Evolutionary conservation across 495 filamentous ascomycete genomes (phyloP).

Genomic region (Daldinia childiae): DNA sequence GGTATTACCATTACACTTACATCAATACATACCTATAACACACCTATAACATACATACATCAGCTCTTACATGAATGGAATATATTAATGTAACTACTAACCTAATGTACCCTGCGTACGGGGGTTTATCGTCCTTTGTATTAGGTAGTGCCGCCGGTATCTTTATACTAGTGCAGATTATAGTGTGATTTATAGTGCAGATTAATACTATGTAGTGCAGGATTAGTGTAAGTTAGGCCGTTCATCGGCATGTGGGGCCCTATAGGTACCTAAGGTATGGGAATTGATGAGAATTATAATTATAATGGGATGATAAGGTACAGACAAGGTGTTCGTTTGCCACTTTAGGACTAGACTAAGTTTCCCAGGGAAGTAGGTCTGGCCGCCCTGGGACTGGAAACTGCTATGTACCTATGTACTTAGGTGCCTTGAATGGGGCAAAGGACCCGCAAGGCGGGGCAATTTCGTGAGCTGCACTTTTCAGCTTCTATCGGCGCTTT

Average conservation of each 20-base stretch:
- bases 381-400: conserved; percentile 30
- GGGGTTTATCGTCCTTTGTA: background rate
- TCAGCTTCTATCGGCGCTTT: conserved; percentile 44
- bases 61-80: too few relatives aligned
- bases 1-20: conserved; percentile 13
- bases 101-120: too few relatives aligned
- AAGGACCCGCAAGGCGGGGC: conserved; percentile 29
- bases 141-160: conserved; percentile 3
- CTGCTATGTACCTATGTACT: background rate
- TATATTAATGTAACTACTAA: too few relatives aligned
- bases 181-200: conserved; percentile 2
- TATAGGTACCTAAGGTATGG: too few relatives aligned
- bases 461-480: conserved; percentile 35
- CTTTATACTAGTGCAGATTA: conserved; percentile 1
- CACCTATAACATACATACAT: conserved; percentile 1
- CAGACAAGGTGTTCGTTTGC: conserved; percentile 35
- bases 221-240: conserved; percentile 17
- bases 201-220: background rate
- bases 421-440: background rate
- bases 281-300: background rate
- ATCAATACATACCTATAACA: too few relatives aligned
- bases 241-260: conserved; percentile 32
- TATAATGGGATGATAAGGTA: conserved; percentile 29
- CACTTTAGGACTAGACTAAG: conserved; percentile 26
- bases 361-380: conserved; percentile 27